Conservation (phyloP, 1,284 basidiomycete genomes). For the Rhizoctonia solani region DNA sequence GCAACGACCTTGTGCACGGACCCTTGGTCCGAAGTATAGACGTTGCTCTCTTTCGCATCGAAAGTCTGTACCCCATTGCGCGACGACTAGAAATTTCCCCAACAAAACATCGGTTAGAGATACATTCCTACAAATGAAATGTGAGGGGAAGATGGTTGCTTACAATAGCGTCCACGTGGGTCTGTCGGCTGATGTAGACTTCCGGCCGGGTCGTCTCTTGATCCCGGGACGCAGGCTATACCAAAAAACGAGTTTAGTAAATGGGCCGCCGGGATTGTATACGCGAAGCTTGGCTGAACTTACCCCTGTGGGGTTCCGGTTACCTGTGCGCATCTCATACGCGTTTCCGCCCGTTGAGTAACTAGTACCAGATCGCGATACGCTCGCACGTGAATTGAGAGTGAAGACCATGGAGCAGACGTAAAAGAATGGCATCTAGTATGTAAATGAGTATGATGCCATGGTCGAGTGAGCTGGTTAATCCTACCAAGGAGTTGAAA, state of each 20-base stretch:
- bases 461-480: not conserved
- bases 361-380: not conserved
- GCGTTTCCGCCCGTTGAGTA: constrained; percentile 23
- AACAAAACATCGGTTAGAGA: not conserved
- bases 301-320: constrained; percentile 9
- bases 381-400: constrained; percentile 20
- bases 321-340: constrained; percentile 13
- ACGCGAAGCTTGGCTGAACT: too few species aligned
- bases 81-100: not conserved
- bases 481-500: constrained; percentile 30
- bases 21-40: not conserved
- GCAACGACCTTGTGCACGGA: constrained; percentile 21
- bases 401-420: constrained; percentile 26
- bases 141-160: too few species aligned
- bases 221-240: not conserved
- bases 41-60: constrained; percentile 5
- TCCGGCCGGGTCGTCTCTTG: constrained; percentile 16
- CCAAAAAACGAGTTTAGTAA: too few species aligned
- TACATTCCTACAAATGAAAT: not conserved
- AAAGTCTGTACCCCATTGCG: constrained; percentile 6
- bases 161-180: constrained; percentile 23
- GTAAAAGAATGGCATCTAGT: constrained; percentile 29
- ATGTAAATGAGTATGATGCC: not conserved
- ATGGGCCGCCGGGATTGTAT: too few species aligned
- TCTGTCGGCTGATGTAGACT: constrained; percentile 27